Evolutionary conservation across 805 yeast species (phyloP), one percentile per base, ranked within the genome.

Genomic region (Danielia oregonensis): DNA sequence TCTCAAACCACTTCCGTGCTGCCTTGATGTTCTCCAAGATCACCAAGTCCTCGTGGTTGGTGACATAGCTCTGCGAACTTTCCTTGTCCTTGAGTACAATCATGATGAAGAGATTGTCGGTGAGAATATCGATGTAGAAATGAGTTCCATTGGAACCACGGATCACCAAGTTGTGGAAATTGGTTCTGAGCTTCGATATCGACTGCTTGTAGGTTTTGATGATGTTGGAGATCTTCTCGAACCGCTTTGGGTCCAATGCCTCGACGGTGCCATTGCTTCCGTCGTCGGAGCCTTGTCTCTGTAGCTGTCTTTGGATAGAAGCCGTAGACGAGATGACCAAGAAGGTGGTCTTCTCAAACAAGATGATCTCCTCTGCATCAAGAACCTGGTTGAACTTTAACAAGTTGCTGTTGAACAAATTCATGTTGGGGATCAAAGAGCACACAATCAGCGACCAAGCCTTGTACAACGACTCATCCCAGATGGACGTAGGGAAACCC

Each of bases 401-500:
- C 40, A 93, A 67, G 53, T 86, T 83, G 38, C 75, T 75, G 57
- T 91, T 91, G 52, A 87, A 84, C 11, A 79, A 63, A 24, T 77
- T 72, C 76, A 91, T 89, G 52, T 93, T 91, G 10, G 98, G 97
- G 37, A 93, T 91, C 46, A 93, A 70, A 2, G 96, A 84, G 54
- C 97, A 89, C 23, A 93, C 97, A 40, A 93, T 91, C 32, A 81
- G 85, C 2, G 96, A 86, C 98, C 98, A 93, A 1, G 98, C 98
- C 57, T 85, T 89, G 58, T 91, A 93, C 39, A 91, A 67, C 52
- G 91, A 79, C 58, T 91, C 97, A 62, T 91, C 97, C 97, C 97
- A 91, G 37, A 91, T 91, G 1, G 96, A 86, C 0, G 97, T 93
- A 5, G 96, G 91, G 55, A 88, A 91, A 2, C 97, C 97, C 11